Conservation (phyloP, 306 rosid genomes). For the Elaeagnus macrophylla region DNA sequence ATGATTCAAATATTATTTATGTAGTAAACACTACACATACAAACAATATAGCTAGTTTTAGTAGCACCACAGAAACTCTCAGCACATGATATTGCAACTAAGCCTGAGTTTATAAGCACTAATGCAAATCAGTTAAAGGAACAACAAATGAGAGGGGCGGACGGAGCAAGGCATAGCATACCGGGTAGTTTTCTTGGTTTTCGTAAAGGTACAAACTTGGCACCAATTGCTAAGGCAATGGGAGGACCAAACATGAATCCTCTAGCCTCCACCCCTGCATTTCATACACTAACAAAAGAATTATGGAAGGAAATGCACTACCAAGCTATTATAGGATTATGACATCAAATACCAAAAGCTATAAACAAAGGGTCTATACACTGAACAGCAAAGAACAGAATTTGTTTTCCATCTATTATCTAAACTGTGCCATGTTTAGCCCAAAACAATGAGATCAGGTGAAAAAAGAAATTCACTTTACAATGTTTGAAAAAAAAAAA, state of each 20-base stretch:
- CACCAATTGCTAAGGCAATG: conserved; percentile 86
- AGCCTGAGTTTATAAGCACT: conserved; percentile 8
- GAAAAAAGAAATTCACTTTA: too few species aligned
- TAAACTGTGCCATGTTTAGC: too few species aligned
- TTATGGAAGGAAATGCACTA: conserved; percentile 14
- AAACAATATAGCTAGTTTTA: too few species aligned
- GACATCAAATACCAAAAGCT: not conserved
- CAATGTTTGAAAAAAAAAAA: too few species aligned
- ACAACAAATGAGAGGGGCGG: not conserved
- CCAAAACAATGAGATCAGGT: too few species aligned
- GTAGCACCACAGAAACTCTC: too few species aligned
- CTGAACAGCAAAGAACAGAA: too few species aligned
- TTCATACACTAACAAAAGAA: conserved; percentile 16
- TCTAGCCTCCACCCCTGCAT: conserved; percentile 86
- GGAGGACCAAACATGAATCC: conserved; percentile 96
- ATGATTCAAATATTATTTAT: too few species aligned
- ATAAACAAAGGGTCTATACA: too few species aligned
- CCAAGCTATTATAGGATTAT: not conserved
- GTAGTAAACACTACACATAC: too few species aligned
- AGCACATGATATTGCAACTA: not conserved
- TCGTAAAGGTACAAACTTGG: conserved; percentile 93
- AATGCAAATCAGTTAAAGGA: not conserved
- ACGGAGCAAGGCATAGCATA: conserved; percentile 4
- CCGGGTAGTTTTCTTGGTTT: conserved; percentile 97
- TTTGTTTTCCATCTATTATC: too few species aligned